phyloP scores from a whole-genome alignment of 2,329 filamentous ascomycete species.

The Fusarium neocosmosporiellum region DNA sequence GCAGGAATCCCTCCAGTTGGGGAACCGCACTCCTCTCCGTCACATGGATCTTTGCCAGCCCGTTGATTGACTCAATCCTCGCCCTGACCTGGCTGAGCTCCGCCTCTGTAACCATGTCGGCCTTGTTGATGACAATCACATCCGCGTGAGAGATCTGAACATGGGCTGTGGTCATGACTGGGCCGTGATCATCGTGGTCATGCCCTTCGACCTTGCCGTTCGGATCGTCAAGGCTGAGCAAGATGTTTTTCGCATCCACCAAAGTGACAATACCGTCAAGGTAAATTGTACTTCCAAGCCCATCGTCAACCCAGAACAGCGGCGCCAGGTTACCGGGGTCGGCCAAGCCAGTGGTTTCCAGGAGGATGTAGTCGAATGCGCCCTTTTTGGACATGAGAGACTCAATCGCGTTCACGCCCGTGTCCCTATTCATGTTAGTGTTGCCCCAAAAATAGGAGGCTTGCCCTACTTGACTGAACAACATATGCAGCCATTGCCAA shows the following conservation, averaged over 20 bases:
- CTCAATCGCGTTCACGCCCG: slow-evolving; percentile 94
- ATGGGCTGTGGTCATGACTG: slow-evolving; percentile 89
- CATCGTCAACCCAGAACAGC: slow-evolving; percentile 97
- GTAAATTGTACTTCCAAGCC: slow-evolving; percentile 93
- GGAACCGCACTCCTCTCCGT: slow-evolving; percentile 86
- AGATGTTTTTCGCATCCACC: slow-evolving; percentile 93
- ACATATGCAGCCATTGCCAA: slow-evolving; percentile 97
- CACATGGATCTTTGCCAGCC: slow-evolving; percentile 83
- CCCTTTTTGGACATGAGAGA: slow-evolving; percentile 94
- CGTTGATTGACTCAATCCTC: slow-evolving; percentile 87
- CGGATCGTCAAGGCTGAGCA: slow-evolving; percentile 82
- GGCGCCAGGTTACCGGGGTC: slow-evolving; percentile 97
- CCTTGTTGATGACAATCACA: slow-evolving; percentile 94
- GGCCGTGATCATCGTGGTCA: slow-evolving; percentile 66
- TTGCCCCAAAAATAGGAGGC: too few relatives aligned
- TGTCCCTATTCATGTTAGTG: slow-evolving; percentile 70
- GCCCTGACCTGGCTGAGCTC: slow-evolving; percentile 77
- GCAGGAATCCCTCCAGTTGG: slow-evolving; percentile 82
- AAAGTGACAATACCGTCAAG: slow-evolving; percentile 96
- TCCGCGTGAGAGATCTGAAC: slow-evolving; percentile 97
- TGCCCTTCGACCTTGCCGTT: slow-evolving; percentile 64
- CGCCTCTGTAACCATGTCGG: slow-evolving; percentile 78
- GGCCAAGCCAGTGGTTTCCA: slow-evolving; percentile 95
- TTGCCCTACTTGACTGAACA: slow-evolving; percentile 86
- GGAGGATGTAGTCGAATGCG: slow-evolving; percentile 95